These are phyloP conservation scores for Plantago rigida DNA, from an alignment of 305 asterid genomes.

Conservation along the genomic window DNA sequence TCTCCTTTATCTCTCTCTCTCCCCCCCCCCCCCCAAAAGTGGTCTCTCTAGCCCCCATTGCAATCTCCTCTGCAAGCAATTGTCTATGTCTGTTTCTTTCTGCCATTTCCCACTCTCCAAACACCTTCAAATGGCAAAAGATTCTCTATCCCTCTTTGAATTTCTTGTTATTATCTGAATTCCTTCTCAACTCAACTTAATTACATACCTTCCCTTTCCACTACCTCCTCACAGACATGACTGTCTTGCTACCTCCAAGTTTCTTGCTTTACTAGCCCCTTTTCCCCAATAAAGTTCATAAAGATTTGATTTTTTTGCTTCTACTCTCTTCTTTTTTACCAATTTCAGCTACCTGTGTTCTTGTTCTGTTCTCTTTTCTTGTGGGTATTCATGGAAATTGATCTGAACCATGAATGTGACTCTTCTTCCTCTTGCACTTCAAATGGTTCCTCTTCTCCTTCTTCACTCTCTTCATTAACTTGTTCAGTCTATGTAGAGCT, in stretches of 20 bases:
- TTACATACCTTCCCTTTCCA: conserved; percentile 23
- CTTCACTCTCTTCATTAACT: conserved; percentile 29
- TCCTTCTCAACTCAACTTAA: conserved; percentile 30
- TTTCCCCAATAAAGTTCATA: background rate
- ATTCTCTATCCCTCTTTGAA: conserved; percentile 53
- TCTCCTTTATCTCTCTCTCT: conserved; percentile 23
- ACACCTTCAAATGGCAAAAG: conserved; percentile 75
- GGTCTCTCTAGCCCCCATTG: conserved; percentile 50
- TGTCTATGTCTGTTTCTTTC: conserved; percentile 72
- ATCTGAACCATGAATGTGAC: conserved; percentile 81
- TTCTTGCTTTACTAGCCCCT: conserved; percentile 31
- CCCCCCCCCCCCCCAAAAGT: conserved; percentile 27
- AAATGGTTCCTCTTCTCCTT: conserved; percentile 42
- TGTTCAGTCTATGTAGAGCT: conserved; percentile 65
- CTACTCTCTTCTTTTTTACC: conserved; percentile 5
- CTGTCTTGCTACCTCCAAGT: conserved; percentile 28
- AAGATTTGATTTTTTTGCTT: conserved; percentile 19
- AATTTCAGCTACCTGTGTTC: no score
- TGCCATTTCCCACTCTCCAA: conserved; percentile 8
- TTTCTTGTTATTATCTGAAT: conserved; percentile 74
- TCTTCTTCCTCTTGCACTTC: conserved; percentile 67
- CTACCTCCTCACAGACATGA: conserved; percentile 25
- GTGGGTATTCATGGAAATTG: conserved; percentile 61
- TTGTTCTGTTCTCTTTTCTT: background rate
- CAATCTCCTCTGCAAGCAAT: conserved; percentile 61